Evolutionary conservation across 2,329 filamentous ascomycete species (phyloP), one percentile per base, ranked within the genome.

Genomic region (Lecanicillium sp.): DNA sequence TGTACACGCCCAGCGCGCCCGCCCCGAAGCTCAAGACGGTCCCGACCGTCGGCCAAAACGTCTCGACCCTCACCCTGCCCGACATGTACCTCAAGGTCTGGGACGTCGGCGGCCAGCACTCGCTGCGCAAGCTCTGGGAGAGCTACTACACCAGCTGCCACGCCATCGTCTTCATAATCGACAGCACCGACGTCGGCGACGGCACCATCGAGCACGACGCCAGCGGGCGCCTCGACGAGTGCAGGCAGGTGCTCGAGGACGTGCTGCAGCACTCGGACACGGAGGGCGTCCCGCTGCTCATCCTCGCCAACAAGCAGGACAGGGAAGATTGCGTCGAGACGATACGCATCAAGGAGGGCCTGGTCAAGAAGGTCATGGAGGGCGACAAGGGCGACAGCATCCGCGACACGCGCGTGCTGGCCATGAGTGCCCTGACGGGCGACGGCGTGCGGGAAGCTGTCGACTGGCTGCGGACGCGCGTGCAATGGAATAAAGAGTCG

Each of bases 41-140:
- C 7, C 93, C 93, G 23, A 98, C 93, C 17, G 91, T 97, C 58
- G 93, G 93, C 55, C 93, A 97, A 67, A 97, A 97, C 69, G 90
- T 97, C 55, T 87, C 88, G 53, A 93, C 90, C 39, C 87, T 98
- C 63, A 82, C 86, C 19, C 77, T 97, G 20, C 86, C 89, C 14
- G 89, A 95, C 66, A 91, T 96, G 81, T 96, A 97, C 73, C 77
- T 98, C 62, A 95, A 96, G 74, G 86, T 98, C 59, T 97, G 93
- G 93, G 93, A 98, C 64, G 89, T 98, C 1, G 93, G 93, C 55
- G 93, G 93, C 6, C 93, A 98, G 68, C 83, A 93, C 62, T 86
- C 81, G 23, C 78, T 98, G 62, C 84, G 93, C 53, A 85, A 86
- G 54, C 80, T 97, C 26, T 98, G 93, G 93, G 89, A 95, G 67